phyloP scores from a whole-genome alignment of 768 basidiomycete genomes.

The Rossbeevera mucosa region DNA sequence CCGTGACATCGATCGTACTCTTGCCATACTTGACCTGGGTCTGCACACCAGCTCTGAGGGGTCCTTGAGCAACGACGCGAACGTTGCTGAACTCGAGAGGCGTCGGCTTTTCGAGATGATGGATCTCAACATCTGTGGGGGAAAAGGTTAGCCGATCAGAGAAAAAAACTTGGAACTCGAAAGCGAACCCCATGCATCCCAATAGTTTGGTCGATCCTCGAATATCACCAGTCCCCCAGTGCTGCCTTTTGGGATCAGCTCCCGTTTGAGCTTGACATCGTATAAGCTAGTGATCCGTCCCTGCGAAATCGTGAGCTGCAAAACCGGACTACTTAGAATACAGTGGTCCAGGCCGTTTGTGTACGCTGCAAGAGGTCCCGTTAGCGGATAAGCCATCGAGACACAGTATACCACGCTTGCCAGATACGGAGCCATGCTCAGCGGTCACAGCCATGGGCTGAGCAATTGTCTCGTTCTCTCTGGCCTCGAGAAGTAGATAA shows the following conservation, averaged over 20 bases:
- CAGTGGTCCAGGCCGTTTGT: conserved; percentile 67
- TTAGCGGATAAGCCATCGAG: too few species aligned
- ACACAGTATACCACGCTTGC: too few species aligned
- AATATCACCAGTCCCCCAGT: conserved; percentile 89
- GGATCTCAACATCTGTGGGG: conserved; percentile 76
- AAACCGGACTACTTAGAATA: conserved; percentile 62
- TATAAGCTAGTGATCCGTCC: conserved; percentile 83
- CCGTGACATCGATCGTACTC: conserved; percentile 69
- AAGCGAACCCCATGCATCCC: conserved; percentile 79
- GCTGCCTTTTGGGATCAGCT: conserved; percentile 67
- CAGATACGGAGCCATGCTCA: conserved; percentile 19
- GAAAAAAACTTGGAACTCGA: background rate
- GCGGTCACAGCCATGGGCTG: too few species aligned
- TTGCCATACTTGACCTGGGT: conserved; percentile 69
- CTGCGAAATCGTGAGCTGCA: conserved; percentile 72
- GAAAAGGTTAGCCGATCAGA: background rate
- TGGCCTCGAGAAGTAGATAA: conserved; percentile 64
- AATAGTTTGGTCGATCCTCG: conserved; percentile 82
- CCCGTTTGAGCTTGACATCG: conserved; percentile 75
- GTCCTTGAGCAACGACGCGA: conserved; percentile 69
- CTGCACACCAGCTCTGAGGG: conserved; percentile 68
- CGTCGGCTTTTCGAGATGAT: conserved; percentile 83
- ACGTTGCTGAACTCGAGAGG: conserved; percentile 71
- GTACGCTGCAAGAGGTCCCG: too few species aligned
- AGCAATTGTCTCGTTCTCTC: conserved; percentile 32